phyloP scores from a whole-genome alignment of 2,329 filamentous ascomycete genomes.

The Mycocentrospora acerina region DNA sequence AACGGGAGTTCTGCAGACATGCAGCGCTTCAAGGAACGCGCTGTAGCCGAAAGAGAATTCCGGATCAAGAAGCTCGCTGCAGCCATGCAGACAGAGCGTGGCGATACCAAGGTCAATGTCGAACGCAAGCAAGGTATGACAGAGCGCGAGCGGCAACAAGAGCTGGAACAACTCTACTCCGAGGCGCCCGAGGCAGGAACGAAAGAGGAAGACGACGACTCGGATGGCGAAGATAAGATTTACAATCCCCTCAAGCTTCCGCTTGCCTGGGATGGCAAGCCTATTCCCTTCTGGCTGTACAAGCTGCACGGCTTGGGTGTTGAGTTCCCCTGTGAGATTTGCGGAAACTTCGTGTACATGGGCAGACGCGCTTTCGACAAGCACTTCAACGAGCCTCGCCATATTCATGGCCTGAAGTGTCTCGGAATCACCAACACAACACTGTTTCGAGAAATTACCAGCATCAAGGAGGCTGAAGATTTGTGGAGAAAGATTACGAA shows the following conservation, averaged over 20 bases:
- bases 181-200: conserved; percentile 58
- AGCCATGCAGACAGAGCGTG: conserved; percentile 81
- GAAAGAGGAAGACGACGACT: conserved; percentile 65
- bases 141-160: conserved; percentile 89
- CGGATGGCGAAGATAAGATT: conserved; percentile 75
- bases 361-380: conserved; percentile 95
- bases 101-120: conserved; percentile 89
- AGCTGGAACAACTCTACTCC: conserved; percentile 81
- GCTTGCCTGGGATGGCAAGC: conserved; percentile 96
- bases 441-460: conserved; percentile 90
- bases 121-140: conserved; percentile 98
- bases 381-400: conserved; percentile 92
- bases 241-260: conserved; percentile 97
- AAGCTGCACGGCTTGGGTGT: conserved; percentile 93
- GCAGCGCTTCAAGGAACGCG: conserved; percentile 73
- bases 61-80: conserved; percentile 77
- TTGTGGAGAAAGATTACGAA: conserved; percentile 92
- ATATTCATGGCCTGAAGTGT: conserved; percentile 92
- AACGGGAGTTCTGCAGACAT: conserved; percentile 23
- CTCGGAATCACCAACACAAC: conserved; percentile 89
- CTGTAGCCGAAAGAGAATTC: conserved; percentile 85
- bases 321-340: conserved; percentile 94
- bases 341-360: conserved; percentile 99
- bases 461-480: conserved; percentile 82
- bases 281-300: conserved; percentile 98